phyloP scores from a whole-genome alignment of 371 early-diverging fungal species.

The Rhizopus arrhizus region DNA sequence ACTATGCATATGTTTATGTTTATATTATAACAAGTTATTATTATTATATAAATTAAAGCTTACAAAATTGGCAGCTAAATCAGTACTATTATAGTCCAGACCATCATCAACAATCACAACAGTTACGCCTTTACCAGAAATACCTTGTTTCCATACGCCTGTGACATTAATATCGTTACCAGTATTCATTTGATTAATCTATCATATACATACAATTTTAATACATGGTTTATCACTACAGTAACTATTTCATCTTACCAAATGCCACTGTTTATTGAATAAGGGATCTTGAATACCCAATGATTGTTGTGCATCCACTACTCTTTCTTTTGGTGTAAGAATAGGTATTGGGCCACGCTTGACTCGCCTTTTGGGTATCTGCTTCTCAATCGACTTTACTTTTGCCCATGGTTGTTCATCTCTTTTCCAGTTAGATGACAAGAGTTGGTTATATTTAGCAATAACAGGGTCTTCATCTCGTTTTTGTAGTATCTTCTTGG shows the following conservation, averaged over 20 bases:
- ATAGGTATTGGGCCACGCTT: conserved; percentile 41
- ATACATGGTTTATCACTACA: conserved; percentile 55
- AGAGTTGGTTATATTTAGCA: conserved; percentile 8
- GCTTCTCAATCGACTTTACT: conserved; percentile 32
- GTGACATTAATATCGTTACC: conserved; percentile 93
- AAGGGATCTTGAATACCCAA: conserved; percentile 74
- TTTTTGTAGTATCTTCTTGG: conserved; percentile 12
- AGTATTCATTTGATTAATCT: conserved; percentile 68
- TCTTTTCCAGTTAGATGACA: conserved; percentile 13
- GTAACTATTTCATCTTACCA: conserved; percentile 45
- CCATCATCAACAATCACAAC: conserved; percentile 96
- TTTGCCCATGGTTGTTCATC: conserved; percentile 20
- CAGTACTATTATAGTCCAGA: conserved; percentile 80
- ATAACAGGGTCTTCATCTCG: conserved; percentile 22
- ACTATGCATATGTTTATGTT: conserved; percentile 41
- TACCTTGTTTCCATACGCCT: conserved; percentile 88
- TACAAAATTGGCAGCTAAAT: conserved; percentile 87
- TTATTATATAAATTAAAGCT: conserved; percentile 70
- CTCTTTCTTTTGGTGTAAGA: conserved; percentile 13
- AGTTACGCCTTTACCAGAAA: conserved; percentile 85
- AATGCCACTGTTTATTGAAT: conserved; percentile 83
- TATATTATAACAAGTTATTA: not conserved
- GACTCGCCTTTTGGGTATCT: conserved; percentile 33
- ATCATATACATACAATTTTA: not conserved
- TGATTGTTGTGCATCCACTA: conserved; percentile 21